Evolutionary conservation across 495 filamentous ascomycete genomes (phyloP).

Genomic region (Annulohypoxylon stygium): DNA sequence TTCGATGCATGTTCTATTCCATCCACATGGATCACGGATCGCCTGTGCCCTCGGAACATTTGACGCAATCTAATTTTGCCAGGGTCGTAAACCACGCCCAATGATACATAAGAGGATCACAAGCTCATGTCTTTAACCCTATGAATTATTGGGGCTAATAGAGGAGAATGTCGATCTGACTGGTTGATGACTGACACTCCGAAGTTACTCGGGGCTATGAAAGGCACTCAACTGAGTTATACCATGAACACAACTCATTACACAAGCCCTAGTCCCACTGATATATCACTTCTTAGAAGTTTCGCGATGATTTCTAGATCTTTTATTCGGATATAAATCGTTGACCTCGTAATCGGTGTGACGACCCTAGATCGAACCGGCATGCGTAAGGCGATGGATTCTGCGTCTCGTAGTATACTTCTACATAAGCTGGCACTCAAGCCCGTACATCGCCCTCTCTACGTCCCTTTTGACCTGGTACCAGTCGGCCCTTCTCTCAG

Average conservation of each 20-base stretch:
- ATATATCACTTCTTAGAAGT: not conserved
- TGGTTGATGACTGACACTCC: not conserved
- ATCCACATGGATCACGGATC: conserved; percentile 19
- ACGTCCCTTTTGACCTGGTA: conserved; percentile 86
- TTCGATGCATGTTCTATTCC: conserved; percentile 22
- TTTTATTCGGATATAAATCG: conserved; percentile 2
- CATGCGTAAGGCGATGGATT: not conserved
- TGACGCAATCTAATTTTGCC: conserved; percentile 1
- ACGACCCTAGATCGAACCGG: not conserved
- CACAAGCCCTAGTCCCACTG: not conserved
- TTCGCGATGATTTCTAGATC: conserved; percentile 10
- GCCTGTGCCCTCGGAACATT: conserved; percentile 29
- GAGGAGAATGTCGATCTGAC: not conserved
- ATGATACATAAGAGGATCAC: not conserved
- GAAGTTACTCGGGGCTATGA: not conserved
- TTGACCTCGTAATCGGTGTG: not conserved
- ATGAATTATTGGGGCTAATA: not conserved
- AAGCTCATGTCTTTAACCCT: not conserved
- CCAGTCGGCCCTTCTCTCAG: conserved; percentile 94
- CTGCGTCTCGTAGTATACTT: conserved; percentile 9
- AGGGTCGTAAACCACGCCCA: not conserved
- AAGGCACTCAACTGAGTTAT: not conserved
- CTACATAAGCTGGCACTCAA: conserved; percentile 91
- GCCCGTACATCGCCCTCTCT: conserved; percentile 97
- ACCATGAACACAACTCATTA: not conserved